These are phyloP conservation scores for Aspergillus uvarum DNA, from an alignment of 2,329 filamentous ascomycete species.

Conservation along the genomic window DNA sequence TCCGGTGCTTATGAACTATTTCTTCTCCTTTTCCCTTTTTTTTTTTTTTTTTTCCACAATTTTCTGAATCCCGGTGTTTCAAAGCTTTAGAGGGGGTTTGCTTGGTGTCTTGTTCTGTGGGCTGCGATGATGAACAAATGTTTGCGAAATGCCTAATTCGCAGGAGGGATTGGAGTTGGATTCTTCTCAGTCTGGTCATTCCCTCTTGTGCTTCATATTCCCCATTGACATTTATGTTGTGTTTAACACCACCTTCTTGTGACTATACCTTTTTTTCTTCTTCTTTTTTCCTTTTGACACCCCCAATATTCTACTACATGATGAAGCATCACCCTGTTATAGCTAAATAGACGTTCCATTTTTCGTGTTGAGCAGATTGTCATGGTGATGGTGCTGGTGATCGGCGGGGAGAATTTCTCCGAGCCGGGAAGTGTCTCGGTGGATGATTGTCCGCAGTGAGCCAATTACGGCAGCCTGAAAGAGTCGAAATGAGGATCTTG, in stretches of 20 bases:
- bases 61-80: constrained; percentile 15
- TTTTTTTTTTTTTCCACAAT: constrained; percentile 10
- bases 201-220: constrained; percentile 7
- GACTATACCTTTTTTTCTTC: constrained; percentile 19
- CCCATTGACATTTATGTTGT: constrained; percentile 11
- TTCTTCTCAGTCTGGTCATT: constrained; percentile 8
- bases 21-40: constrained; percentile 8
- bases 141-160: constrained; percentile 24
- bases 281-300: not conserved
- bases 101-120: constrained; percentile 14
- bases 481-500: no score
- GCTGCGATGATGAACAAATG: constrained; percentile 20
- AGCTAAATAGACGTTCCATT: constrained; percentile 19
- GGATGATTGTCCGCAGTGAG: not conserved
- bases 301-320: not conserved
- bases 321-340: not conserved
- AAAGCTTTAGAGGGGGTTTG: constrained; percentile 4
- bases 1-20: not conserved
- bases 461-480: constrained; percentile 19
- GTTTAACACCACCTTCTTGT: constrained; percentile 9
- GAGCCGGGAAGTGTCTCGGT: not conserved
- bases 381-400: not conserved
- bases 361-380: not conserved
- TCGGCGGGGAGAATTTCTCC: not conserved
- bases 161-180: constrained; percentile 23